These are phyloP conservation scores for Grosmannia clavigera DNA, from an alignment of 2,329 filamentous ascomycete genomes.

Conservation along the genomic window DNA sequence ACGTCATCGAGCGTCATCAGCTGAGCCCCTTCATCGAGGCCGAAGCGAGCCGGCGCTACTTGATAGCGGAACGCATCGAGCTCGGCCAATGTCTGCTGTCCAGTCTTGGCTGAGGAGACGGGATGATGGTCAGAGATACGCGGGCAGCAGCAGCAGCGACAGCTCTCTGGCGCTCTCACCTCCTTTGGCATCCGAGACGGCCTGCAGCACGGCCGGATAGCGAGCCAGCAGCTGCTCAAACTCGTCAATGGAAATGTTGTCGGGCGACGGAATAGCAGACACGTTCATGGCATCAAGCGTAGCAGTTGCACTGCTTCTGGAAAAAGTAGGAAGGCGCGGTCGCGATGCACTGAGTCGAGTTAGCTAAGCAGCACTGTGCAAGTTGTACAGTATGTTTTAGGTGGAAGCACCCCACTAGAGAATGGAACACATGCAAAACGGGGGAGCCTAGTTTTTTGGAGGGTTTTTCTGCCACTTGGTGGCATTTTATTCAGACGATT, in stretches of 20 bases:
- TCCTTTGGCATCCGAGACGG: slow-evolving; percentile 31
- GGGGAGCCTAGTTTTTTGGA: too few relatives aligned
- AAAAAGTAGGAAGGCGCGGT: background rate
- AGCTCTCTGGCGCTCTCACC: slow-evolving; percentile 18
- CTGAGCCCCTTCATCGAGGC: slow-evolving; percentile 18
- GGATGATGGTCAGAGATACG: too few relatives aligned
- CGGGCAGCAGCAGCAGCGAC: too few relatives aligned
- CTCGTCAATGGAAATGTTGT: background rate
- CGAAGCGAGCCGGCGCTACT: slow-evolving; percentile 36
- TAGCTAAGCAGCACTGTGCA: too few relatives aligned
- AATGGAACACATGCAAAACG: too few relatives aligned
- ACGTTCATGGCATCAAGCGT: background rate
- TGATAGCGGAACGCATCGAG: slow-evolving; percentile 50
- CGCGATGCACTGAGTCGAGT: too few relatives aligned
- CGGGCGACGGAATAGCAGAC: background rate
- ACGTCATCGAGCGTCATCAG: slow-evolving; percentile 45
- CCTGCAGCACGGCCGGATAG: slow-evolving; percentile 24
- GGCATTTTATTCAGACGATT: too few relatives aligned
- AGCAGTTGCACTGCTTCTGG: background rate
- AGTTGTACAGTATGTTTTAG: too few relatives aligned
- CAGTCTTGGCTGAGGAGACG: slow-evolving; percentile 27
- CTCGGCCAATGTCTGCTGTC: slow-evolving; percentile 38
- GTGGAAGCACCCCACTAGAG: too few relatives aligned
- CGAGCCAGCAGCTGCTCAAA: slow-evolving; percentile 5
- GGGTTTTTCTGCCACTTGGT: too few relatives aligned